phyloP scores from a whole-genome alignment of 148 eudicot genomes.

The Rhododendron ferrugineum region DNA sequence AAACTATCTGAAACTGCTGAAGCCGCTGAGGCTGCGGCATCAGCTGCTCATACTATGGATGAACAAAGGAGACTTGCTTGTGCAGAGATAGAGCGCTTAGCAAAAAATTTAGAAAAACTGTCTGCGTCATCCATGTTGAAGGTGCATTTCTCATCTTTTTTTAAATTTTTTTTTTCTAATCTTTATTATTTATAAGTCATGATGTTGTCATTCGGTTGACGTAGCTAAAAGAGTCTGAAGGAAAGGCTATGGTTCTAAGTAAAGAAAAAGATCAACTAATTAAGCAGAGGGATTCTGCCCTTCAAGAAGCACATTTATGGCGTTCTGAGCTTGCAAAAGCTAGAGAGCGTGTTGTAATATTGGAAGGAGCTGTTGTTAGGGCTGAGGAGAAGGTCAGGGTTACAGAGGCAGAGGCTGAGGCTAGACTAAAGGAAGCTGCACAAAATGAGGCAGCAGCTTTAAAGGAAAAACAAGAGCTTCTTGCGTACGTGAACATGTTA shows the following conservation, averaged over 20 bases:
- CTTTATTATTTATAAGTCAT: background rate
- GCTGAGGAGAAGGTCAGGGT: slow-evolving; percentile 85
- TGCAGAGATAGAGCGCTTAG: slow-evolving; percentile 65
- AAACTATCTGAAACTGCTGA: slow-evolving; percentile 91
- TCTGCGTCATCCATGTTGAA: slow-evolving; percentile 43
- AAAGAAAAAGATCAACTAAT: slow-evolving; percentile 57
- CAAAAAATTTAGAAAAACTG: slow-evolving; percentile 54
- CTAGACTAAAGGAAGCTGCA: slow-evolving; percentile 69
- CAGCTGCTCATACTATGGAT: slow-evolving; percentile 96
- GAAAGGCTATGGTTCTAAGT: slow-evolving; percentile 37
- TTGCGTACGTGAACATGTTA: slow-evolving; percentile 60
- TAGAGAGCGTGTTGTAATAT: slow-evolving; percentile 78
- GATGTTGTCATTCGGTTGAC: slow-evolving; percentile 3
- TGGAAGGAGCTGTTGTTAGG: slow-evolving; percentile 87
- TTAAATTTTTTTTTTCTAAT: background rate
- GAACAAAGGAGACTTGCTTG: slow-evolving; percentile 80
- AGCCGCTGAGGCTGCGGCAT: slow-evolving; percentile 93
- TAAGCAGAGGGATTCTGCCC: slow-evolving; percentile 67
- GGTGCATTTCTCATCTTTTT: slow-evolving; percentile 32
- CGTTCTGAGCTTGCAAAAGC: slow-evolving; percentile 95
- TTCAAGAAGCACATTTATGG: slow-evolving; percentile 92
- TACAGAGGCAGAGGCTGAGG: slow-evolving; percentile 65
- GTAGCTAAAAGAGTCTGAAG: slow-evolving; percentile 70
- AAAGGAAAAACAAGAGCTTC: slow-evolving; percentile 79
- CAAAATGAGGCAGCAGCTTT: slow-evolving; percentile 58